Evolutionary conservation across 2,329 filamentous ascomycete species (phyloP).

Genomic region (Verticillium klebahnii): DNA sequence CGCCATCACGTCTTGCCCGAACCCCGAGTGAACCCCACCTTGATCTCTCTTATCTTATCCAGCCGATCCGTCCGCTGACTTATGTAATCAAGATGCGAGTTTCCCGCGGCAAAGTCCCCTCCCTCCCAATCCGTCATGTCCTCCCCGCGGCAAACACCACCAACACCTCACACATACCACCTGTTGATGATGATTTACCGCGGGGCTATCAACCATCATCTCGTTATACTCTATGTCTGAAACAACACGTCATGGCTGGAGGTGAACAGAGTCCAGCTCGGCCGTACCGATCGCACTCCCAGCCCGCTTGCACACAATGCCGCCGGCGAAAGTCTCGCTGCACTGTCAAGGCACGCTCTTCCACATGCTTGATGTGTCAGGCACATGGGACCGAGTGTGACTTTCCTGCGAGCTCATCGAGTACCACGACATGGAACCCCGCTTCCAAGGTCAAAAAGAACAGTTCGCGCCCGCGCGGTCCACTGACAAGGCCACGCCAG

Average conservation of each 20-base stretch:
- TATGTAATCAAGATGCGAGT: background rate
- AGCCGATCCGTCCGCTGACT: background rate
- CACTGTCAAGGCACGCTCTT: conserved; percentile 48
- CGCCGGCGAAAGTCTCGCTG: conserved; percentile 58
- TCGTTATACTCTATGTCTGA: background rate
- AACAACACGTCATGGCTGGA: background rate
- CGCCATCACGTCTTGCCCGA: background rate
- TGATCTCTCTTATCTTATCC: too few relatives aligned
- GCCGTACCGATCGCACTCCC: conserved; percentile 58
- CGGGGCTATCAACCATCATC: background rate
- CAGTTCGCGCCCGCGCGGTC: background rate
- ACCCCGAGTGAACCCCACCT: background rate
- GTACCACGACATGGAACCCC: conserved; percentile 4
- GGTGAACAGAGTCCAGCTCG: conserved; percentile 20
- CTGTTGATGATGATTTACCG: background rate
- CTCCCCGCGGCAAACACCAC: background rate
- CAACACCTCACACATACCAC: background rate
- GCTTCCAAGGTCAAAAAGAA: conserved; percentile 2
- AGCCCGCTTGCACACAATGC: conserved; percentile 56
- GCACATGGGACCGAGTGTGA: conserved; percentile 53
- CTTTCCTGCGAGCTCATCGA: conserved; percentile 31
- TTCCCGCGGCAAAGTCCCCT: background rate
- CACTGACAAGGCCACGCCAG: conserved; percentile 3
- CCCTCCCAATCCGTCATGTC: background rate
- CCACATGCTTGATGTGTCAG: conserved; percentile 52